These are phyloP conservation scores for Aureobasidium sp. DNA, from an alignment of 2,329 filamentous ascomycete genomes.

Conservation along the genomic window DNA sequence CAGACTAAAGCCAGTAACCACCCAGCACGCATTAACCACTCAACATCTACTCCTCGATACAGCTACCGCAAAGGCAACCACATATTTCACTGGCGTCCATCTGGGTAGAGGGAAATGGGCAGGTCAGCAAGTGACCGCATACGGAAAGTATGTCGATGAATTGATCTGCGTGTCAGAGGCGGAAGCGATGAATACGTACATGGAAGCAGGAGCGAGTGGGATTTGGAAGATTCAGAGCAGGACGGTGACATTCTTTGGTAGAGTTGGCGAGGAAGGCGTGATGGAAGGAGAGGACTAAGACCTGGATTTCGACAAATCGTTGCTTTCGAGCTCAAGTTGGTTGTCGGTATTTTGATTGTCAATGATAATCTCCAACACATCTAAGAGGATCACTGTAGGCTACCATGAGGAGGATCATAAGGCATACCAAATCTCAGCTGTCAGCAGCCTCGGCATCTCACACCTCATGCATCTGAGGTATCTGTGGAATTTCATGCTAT, in stretches of 20 bases:
- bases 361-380: no score
- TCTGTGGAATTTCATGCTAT: neutral
- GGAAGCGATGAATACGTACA: neutral
- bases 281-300: slow-evolving; percentile 23
- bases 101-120: slow-evolving; percentile 36
- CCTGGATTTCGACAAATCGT: no score
- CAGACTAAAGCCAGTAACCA: slow-evolving; percentile 33
- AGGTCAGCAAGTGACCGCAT: slow-evolving; percentile 34
- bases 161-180: slow-evolving; percentile 24
- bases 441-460: no score
- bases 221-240: slow-evolving; percentile 33
- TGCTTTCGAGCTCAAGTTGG: no score
- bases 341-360: no score
- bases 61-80: slow-evolving; percentile 28
- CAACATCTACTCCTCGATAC: slow-evolving; percentile 20
- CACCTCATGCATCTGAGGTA: no score
- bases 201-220: slow-evolving; percentile 30
- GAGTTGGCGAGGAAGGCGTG: slow-evolving; percentile 28
- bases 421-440: no score
- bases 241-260: slow-evolving; percentile 31
- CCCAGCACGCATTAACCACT: slow-evolving; percentile 37
- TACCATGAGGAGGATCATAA: no score
- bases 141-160: slow-evolving; percentile 35
- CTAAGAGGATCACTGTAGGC: no score
- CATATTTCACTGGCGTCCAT: slow-evolving; percentile 36